Percentiles rank a stretch among this genome's conserved stretches.
These are phyloP conservation scores for Cercospora sp. DNA, from an alignment of 2,329 filamentous ascomycete species.

Conservation along the genomic window DNA sequence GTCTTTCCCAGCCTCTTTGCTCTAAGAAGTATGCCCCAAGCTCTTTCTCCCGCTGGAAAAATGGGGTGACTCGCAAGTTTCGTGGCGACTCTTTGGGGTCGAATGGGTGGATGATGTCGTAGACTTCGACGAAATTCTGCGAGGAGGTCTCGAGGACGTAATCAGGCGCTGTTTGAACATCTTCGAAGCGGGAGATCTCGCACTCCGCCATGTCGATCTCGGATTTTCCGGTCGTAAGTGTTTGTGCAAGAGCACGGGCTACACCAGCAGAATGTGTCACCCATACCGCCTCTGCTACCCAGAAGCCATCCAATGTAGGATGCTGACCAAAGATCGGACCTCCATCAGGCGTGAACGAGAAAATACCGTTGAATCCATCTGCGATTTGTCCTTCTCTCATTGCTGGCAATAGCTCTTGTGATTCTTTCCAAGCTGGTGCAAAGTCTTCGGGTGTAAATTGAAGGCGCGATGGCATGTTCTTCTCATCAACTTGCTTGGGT, in stretches of 20 bases:
- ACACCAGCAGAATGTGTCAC: slow-evolving; percentile 66
- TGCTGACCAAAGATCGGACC: slow-evolving; percentile 60
- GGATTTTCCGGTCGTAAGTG: slow-evolving; percentile 58
- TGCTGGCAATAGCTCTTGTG: slow-evolving; percentile 55
- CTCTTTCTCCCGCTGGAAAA: slow-evolving; percentile 55
- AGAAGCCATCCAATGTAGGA: slow-evolving; percentile 61
- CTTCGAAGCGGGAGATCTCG: slow-evolving; percentile 61
- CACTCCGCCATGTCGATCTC: slow-evolving; percentile 60
- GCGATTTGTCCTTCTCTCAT: slow-evolving; percentile 54
- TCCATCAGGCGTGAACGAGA: slow-evolving; percentile 66
- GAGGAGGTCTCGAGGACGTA: slow-evolving; percentile 61
- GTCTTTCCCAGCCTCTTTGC: slow-evolving; percentile 61
- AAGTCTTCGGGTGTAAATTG: slow-evolving; percentile 62
- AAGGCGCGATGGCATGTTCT: slow-evolving; percentile 64
- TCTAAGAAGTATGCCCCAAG: slow-evolving; percentile 62
- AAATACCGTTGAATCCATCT: slow-evolving; percentile 65
- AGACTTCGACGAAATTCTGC: slow-evolving; percentile 64
- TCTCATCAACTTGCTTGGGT: slow-evolving; percentile 55
- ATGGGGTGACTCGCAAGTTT: slow-evolving; percentile 60
- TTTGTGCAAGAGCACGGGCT: slow-evolving; percentile 60
- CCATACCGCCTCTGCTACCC: slow-evolving; percentile 66
- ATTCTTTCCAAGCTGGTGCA: slow-evolving; percentile 59
- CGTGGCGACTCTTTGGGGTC: slow-evolving; percentile 59
- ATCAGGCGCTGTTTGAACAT: slow-evolving; percentile 56
- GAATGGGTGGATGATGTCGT: slow-evolving; percentile 64